Base-by-base conservation (phyloP, 345 rosid genomes). In the Lepidium didymum region DNA sequence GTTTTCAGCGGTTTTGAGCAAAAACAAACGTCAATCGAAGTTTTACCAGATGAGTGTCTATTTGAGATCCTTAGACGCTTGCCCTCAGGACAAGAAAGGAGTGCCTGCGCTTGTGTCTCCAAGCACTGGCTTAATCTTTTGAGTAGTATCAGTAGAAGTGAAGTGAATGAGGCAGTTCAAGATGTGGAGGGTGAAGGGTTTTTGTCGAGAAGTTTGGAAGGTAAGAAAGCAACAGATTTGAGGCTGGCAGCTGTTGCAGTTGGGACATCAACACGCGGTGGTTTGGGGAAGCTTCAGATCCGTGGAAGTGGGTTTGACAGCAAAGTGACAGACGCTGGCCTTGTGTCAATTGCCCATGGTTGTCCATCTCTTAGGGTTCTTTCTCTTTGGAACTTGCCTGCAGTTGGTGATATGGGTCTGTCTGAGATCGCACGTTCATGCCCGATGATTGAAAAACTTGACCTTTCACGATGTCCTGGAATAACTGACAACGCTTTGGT, bases 21-120 rank as follows among this genome's bases (percentile, higher is more conserved):
- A 56, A 86, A 82, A 66, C 67, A 81, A 64, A 66, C 84, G 69
- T 85, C 93, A 2, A 79, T 95, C 6, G 96, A 95, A 16, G 83
- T 83, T 40, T 84, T 94, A 41, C 99, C 97, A 0, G 99, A 94
- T 33, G 99, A 94, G 73, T 94, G 99, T 64, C 77, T 94, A 51
- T 91, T 87, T 56, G 99, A 94, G 81, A 87, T 94, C 69, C 79
- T 94, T 62, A 78, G 95, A 59, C 85, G 92, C 18, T 70, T 94
- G 74, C 84, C 86, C 35, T 89, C 89, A 16, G 88, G 93, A 18
- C 73, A 77, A 67, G 99, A 88, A 69, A 86, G 92, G 85, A 86
- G 92, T 72, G 84, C 84, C 16, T 87, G 81, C 18, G 95, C 97
- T 49, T 82, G 87, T 68, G 96, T 91, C 35, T 91, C 97, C 60